A percentile compares a stretch with the other conserved stretches of the same genome.
These are phyloP conservation scores for Elongisporangium senticosum DNA, from an alignment of 352 stramenopile genomes.

Conservation along the genomic window DNA sequence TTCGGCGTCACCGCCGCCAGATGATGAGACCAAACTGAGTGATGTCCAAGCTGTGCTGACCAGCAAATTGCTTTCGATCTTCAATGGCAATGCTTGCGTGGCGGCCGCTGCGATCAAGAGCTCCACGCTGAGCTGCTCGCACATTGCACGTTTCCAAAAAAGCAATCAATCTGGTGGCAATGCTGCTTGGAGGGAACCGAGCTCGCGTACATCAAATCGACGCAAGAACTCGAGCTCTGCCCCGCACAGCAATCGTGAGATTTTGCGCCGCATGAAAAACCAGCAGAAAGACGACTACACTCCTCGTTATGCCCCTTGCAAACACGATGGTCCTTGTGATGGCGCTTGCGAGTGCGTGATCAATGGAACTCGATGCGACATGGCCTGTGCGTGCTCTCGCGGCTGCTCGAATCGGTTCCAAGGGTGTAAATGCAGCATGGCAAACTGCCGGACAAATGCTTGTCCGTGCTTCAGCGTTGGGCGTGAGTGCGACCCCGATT, in stretches of 20 bases:
- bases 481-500: slow-evolving; percentile 70
- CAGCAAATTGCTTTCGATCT: slow-evolving; percentile 33
- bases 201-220: slow-evolving; percentile 6
- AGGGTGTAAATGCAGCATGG: slow-evolving; percentile 53
- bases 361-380: slow-evolving; percentile 51
- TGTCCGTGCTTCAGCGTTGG: slow-evolving; percentile 50
- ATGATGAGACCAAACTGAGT: slow-evolving; percentile 8
- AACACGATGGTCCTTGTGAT: slow-evolving; percentile 49
- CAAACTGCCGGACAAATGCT: slow-evolving; percentile 43
- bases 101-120: slow-evolving; percentile 34
- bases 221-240: slow-evolving; percentile 9
- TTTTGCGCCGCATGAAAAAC: not conserved
- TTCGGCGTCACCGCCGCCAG: not conserved
- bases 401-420: slow-evolving; percentile 62
- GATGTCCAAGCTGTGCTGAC: slow-evolving; percentile 39
- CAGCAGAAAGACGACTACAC: not conserved
- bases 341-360: slow-evolving; percentile 45
- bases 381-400: slow-evolving; percentile 50
- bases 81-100: slow-evolving; percentile 42
- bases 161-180: slow-evolving; percentile 1
- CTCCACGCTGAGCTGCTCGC: slow-evolving; percentile 22
- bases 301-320: slow-evolving; percentile 54
- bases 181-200: not conserved
- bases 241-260: slow-evolving; percentile 9
- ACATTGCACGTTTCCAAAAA: slow-evolving; percentile 24